phyloP scores from a whole-genome alignment of 1,284 basidiomycete species.

The Trichosporon coremiiforme region DNA sequence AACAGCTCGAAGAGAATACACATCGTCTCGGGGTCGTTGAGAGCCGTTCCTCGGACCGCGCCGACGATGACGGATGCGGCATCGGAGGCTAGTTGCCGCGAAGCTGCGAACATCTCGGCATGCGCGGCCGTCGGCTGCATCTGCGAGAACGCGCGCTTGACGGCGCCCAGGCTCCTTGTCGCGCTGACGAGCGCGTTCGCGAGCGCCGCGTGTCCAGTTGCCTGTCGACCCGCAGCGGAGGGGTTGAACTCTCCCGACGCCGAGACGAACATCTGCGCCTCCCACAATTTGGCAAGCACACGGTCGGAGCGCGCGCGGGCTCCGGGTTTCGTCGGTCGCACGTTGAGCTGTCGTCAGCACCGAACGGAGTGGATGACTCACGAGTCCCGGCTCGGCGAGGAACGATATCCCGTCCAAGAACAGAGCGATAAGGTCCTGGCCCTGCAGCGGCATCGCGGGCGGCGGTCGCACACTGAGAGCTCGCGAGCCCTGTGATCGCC shows the following conservation, averaged over 20 bases:
- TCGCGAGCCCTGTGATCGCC: conserved; percentile 1
- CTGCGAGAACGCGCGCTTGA: conserved; percentile 24
- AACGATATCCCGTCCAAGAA: conserved; percentile 29
- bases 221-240: neutral
- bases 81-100: conserved; percentile 21
- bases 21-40: conserved; percentile 25
- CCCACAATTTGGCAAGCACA: conserved; percentile 30
- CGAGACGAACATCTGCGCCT: conserved; percentile 30
- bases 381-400: conserved; percentile 22
- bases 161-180: conserved; percentile 23
- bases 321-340: conserved; percentile 25
- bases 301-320: conserved; percentile 28
- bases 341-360: conserved; percentile 25
- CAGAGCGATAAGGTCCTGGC: conserved; percentile 21
- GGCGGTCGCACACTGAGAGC: neutral
- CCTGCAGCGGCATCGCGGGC: neutral
- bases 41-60: conserved; percentile 8
- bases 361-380: neutral
- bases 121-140: conserved; percentile 14
- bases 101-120: conserved; percentile 20
- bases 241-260: conserved; percentile 5
- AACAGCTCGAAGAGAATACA: conserved; percentile 28
- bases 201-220: conserved; percentile 17
- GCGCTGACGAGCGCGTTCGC: conserved; percentile 26
- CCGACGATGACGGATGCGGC: conserved; percentile 22